Base-by-base conservation (phyloP, 2,329 filamentous ascomycete genomes). In the Podosphaera fusca region DNA sequence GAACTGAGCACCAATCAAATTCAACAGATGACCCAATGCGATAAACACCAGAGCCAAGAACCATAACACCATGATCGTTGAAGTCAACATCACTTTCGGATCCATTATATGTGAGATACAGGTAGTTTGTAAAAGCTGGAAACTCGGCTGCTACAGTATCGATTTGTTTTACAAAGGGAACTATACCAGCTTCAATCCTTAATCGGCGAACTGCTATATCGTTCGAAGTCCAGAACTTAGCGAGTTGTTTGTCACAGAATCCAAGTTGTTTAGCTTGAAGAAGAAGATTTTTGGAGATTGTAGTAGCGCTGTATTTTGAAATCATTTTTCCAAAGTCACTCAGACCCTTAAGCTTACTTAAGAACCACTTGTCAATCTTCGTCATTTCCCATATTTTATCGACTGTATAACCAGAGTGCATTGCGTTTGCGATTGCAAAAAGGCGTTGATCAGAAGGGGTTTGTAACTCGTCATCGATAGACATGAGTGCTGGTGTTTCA, bases 351-450 rank as follows among this genome's bases (percentile, higher is more conserved):
- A 98, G 81, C 70, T 87, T 89, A 71, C 80, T 82, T 62, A 98
- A 73, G 75, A 96, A 98, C 92, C 92, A 98, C 71, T 94, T 95
- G 73, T 96, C 92, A 65, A 98, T 98, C 73, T 90, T 88, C 66
- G 92, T 98, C 74, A 96, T 77, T 69, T 95, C 86, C 88, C 89
- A 95, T 68, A 98, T 95, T 72, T 94, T 92, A 67, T 96, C 86
- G 40, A 96, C 89, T 3, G 81, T 84, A 72, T 96, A 98, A 36
- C 90, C 92, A 58, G 84, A 75, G 68, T 89, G 81, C 90, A 98
- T 96, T 47, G 92, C 92, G 66, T 98, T 96, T 63, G 92, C 92
- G 65, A 98, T 94, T 58, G 92, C 92, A 66, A 98, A 96, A 58
- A 96, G 78, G 65, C 92, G 86, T 74, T 96, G 92, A 67, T 98